Base-by-base conservation (phyloP, 139 green algal genomes). In the Chlorella sp. region DNA sequence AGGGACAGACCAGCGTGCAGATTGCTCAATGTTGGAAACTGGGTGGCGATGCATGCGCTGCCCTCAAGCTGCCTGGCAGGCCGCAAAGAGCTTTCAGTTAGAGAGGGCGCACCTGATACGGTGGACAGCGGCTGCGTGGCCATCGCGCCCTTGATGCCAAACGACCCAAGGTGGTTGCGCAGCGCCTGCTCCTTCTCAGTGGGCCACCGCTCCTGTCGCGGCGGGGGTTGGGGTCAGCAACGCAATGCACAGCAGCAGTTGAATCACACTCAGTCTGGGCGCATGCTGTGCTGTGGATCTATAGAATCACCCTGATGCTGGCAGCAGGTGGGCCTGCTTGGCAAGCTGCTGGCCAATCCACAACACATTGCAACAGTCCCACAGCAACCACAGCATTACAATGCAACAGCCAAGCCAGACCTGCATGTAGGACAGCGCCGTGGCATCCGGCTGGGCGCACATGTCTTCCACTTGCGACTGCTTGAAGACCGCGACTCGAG, bases 121-220 rank as follows among this genome's bases (percentile, higher is more conserved):
- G 95, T 97, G 87, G 97, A 95, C 86, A 99, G 96, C 26, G 97
- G 84, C 91, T 99, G 95, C 80, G 94, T 88, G 20, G 96, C 96
- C 25, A 98, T 89, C 28, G 93, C 89, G 20, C 91, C 94, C 34
- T 82, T 90, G 20, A 99, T 80, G 23, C 97, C 97, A 88, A 99
- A 99, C 23, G 84, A 91, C 9, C 94, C 96, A 44, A 99, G 91
- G 86, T 99, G 96, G 20, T 88, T 81, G 51, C 90, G 87, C 76
- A 80, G 78, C 78, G 80, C 78, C 55, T 80, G 76, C 76, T 90
- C 87, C 63, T 39, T 69, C 38, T 69, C 76, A 1, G 23, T 39
- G 1, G 85, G 67, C n/a, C 51, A 83, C 60, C 72, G 38, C 74
- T 63, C 57, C 74, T 73, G 74, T 51, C n/a, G n/a, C n/a, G n/a